phyloP scores from a whole-genome alignment of 2,329 filamentous ascomycete genomes.

The Fusarium ambrosium region DNA sequence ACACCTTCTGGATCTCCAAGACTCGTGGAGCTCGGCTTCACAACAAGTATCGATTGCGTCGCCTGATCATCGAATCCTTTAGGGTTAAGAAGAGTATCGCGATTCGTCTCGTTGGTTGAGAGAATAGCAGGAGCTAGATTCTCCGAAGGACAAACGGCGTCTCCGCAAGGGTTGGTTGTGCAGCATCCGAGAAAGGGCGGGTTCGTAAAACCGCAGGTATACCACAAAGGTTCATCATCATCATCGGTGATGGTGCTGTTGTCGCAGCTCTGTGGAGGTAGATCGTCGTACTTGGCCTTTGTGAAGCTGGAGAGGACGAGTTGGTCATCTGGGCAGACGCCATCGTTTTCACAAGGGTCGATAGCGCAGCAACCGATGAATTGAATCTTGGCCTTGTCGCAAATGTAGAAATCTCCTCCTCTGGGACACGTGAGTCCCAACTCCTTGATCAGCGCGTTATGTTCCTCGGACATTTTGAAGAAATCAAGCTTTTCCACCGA shows the following conservation, averaged over 20 bases:
- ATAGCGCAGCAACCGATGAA: constrained; percentile 56
- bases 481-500: background rate
- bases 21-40: background rate
- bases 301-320: constrained; percentile 48
- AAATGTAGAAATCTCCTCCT: constrained; percentile 53
- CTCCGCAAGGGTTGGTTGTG: constrained; percentile 27
- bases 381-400: constrained; percentile 44
- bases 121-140: background rate
- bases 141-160: background rate
- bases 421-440: constrained; percentile 42
- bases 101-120: background rate
- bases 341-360: constrained; percentile 48
- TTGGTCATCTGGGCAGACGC: constrained; percentile 46
- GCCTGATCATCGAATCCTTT: background rate
- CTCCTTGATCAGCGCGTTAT: background rate
- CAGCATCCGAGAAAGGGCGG: constrained; percentile 57
- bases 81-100: background rate
- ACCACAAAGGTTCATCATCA: constrained; percentile 44
- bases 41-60: background rate
- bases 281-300: constrained; percentile 42
- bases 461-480: background rate
- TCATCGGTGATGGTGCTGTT: background rate
- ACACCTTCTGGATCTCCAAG: background rate
- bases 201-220: constrained; percentile 46
- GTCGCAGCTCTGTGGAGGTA: constrained; percentile 49